phyloP scores from a whole-genome alignment of 2,329 filamentous ascomycete species.

The Bipolaris victoriae region DNA sequence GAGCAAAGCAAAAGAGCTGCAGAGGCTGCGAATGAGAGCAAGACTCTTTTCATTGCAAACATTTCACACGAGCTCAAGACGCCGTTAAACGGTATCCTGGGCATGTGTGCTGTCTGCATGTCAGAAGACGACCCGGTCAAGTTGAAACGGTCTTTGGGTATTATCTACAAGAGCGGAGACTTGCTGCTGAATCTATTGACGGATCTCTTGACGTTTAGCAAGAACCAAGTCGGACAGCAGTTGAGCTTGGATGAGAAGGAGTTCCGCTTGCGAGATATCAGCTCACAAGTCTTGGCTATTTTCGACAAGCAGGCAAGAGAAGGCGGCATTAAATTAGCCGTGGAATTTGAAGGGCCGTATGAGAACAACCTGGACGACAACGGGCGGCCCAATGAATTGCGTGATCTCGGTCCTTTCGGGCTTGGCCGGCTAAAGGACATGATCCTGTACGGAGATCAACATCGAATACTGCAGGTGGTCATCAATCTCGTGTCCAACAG shows the following conservation, averaged over 20 bases:
- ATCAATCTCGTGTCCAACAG: conserved; percentile 93
- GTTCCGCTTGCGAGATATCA: conserved; percentile 82
- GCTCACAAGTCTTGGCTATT: conserved; percentile 80
- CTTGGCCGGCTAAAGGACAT: conserved; percentile 78
- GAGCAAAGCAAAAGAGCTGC: conserved; percentile 90
- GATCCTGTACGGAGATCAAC: conserved; percentile 90
- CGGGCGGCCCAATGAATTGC: conserved; percentile 51
- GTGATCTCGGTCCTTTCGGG: conserved; percentile 68
- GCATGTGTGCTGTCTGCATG: conserved; percentile 93
- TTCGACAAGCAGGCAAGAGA: conserved; percentile 91
- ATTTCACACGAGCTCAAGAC: conserved; percentile 90
- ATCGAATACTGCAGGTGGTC: conserved; percentile 88
- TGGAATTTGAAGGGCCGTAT: conserved; percentile 69
- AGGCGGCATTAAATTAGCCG: conserved; percentile 73
- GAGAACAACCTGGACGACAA: conserved; percentile 49
- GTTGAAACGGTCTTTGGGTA: conserved; percentile 82
- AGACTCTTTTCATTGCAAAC: conserved; percentile 96
- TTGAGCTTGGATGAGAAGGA: conserved; percentile 82
- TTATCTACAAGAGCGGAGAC: conserved; percentile 88
- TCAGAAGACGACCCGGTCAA: conserved; percentile 80
- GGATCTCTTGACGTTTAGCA: conserved; percentile 89
- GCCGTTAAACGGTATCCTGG: conserved; percentile 91
- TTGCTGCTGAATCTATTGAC: conserved; percentile 84
- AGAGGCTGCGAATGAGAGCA: conserved; percentile 94
- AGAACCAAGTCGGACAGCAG: conserved; percentile 90